A percentile compares a stretch with the other conserved stretches of the same genome.
phyloP scores from a whole-genome alignment of 2,329 filamentous ascomycete species.

The Apiospora sp. region DNA sequence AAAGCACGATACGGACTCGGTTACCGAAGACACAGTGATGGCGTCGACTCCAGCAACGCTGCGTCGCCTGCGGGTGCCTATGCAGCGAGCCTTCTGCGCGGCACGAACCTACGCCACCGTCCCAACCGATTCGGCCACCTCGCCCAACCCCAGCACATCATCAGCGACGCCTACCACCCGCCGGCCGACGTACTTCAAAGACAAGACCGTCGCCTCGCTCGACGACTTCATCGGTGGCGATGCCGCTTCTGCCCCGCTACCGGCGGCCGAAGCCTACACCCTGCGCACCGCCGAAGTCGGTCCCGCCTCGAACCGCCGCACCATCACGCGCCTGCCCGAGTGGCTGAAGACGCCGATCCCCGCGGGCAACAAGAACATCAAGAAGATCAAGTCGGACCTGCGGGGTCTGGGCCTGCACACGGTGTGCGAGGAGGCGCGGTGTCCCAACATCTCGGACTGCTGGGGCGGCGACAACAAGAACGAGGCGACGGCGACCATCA shows the following conservation, averaged over 20 bases:
- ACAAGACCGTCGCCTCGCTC: slow-evolving; percentile 64
- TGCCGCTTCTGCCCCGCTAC: slow-evolving; percentile 50
- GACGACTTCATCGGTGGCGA: slow-evolving; percentile 59
- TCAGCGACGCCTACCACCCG: slow-evolving; percentile 33
- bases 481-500: slow-evolving; percentile 95
- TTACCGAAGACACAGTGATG: slow-evolving; percentile 31
- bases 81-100: slow-evolving; percentile 39
- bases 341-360: slow-evolving; percentile 98
- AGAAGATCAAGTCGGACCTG: slow-evolving; percentile 93
- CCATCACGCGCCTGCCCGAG: slow-evolving; percentile 79
- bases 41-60: slow-evolving; percentile 38
- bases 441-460: slow-evolving; percentile 97
- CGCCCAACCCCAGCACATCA: slow-evolving; percentile 16
- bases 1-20: not conserved
- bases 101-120: slow-evolving; percentile 40
- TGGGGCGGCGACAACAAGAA: slow-evolving; percentile 92
- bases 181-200: slow-evolving; percentile 66
- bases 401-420: slow-evolving; percentile 90
- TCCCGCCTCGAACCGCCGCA: slow-evolving; percentile 67
- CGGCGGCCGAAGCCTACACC: slow-evolving; percentile 63
- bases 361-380: slow-evolving; percentile 80
- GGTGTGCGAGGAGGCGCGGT: slow-evolving; percentile 96
- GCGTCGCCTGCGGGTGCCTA: slow-evolving; percentile 38
- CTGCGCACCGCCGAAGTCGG: slow-evolving; percentile 71
- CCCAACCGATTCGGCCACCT: slow-evolving; percentile 34